These are phyloP conservation scores for Sporisorium reilianum DNA, from an alignment of 1,284 basidiomycete species.

Conservation along the genomic window DNA sequence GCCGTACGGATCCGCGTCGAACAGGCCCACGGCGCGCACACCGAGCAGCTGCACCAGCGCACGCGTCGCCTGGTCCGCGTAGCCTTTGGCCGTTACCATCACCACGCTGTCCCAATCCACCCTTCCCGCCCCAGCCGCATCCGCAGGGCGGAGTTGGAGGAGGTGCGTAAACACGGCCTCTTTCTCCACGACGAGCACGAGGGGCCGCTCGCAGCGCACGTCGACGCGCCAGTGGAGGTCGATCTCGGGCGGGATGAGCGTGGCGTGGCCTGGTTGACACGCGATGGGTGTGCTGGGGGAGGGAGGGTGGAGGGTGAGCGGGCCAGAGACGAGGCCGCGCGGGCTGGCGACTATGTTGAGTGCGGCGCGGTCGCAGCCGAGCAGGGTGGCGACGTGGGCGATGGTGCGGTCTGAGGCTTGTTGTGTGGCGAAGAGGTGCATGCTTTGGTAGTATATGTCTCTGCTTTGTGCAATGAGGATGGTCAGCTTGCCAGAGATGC, in stretches of 20 bases:
- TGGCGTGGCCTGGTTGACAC: not conserved
- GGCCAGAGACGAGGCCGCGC: constrained; percentile 46
- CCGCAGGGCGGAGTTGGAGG: constrained; percentile 15
- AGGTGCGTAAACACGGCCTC: constrained; percentile 54
- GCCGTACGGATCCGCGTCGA: constrained; percentile 56
- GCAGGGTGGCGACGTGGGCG: constrained; percentile 16
- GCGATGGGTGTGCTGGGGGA: too few species aligned
- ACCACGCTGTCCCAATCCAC: constrained; percentile 14
- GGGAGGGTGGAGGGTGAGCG: too few species aligned
- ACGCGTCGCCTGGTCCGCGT: constrained; percentile 55
- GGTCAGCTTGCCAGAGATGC: not conserved
- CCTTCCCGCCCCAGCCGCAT: not conserved
- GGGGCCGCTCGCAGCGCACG: constrained; percentile 8
- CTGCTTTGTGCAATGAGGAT: constrained; percentile 3
- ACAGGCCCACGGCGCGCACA: constrained; percentile 16
- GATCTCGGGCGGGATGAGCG: constrained; percentile 22
- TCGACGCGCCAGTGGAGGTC: constrained; percentile 8
- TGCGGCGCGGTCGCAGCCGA: constrained; percentile 18
- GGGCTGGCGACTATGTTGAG: constrained; percentile 55
- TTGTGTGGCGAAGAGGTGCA: constrained; percentile 50
- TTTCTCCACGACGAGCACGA: constrained; percentile 63
- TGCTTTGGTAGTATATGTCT: constrained; percentile 57
- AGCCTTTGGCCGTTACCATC: constrained; percentile 53
- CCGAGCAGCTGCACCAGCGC: constrained; percentile 16
- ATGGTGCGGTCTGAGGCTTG: constrained; percentile 46